These are phyloP conservation scores for Microsporum canis DNA, from an alignment of 2,329 filamentous ascomycete genomes.

Conservation along the genomic window DNA sequence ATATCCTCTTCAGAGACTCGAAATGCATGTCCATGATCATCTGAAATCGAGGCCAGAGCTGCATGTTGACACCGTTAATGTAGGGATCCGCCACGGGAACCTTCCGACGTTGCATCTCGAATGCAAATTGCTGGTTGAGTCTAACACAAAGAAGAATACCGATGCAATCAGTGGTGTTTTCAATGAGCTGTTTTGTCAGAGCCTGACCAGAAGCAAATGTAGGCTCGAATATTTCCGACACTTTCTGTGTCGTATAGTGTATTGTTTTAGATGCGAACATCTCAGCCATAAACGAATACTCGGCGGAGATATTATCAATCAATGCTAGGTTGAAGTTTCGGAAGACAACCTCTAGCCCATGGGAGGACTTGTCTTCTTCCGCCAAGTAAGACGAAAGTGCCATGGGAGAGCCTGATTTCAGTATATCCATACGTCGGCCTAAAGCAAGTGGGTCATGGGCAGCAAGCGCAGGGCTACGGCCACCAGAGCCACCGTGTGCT, in stretches of 20 bases:
- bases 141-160: conserved; percentile 85
- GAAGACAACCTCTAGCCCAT: conserved; percentile 85
- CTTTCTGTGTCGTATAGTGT: conserved; percentile 67
- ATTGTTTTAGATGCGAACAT: conserved; percentile 77
- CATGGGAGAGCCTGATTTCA: conserved; percentile 60
- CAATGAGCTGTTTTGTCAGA: conserved; percentile 64
- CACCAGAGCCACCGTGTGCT: conserved; percentile 28
- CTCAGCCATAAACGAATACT: conserved; percentile 84
- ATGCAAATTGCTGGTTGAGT: conserved; percentile 85
- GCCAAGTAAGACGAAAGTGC: conserved; percentile 81
- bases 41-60: conserved; percentile 92
- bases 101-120: conserved; percentile 83
- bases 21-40: conserved; percentile 87
- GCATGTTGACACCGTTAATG: conserved; percentile 89
- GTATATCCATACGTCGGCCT: conserved; percentile 70
- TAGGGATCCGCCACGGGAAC: conserved; percentile 83
- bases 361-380: conserved; percentile 74
- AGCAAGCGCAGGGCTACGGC: conserved; percentile 26
- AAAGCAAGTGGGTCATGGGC: conserved; percentile 78
- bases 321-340: conserved; percentile 90
- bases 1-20: conserved; percentile 62
- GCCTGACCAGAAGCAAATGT: conserved; percentile 73
- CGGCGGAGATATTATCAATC: conserved; percentile 84
- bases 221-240: conserved; percentile 77
- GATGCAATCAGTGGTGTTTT: conserved; percentile 69